These are phyloP conservation scores for Sclerotinia glacialis DNA, from an alignment of 2,329 filamentous ascomycete species.

Conservation along the genomic window DNA sequence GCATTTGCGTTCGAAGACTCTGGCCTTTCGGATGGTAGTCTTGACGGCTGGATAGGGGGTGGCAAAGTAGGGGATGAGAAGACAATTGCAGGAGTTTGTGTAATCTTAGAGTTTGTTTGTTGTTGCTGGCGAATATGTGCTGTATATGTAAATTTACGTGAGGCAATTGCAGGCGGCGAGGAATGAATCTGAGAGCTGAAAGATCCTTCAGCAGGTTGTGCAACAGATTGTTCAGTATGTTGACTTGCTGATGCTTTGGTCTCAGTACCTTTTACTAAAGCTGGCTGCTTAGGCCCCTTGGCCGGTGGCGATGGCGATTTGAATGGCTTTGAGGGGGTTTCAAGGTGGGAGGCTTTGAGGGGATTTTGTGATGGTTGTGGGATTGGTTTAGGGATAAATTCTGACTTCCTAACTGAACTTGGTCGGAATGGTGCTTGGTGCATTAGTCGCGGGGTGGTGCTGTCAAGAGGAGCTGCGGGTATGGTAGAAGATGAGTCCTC, in stretches of 20 bases:
- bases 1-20: slow-evolving; percentile 18
- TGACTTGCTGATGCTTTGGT: background rate
- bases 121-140: slow-evolving; percentile 35
- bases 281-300: slow-evolving; percentile 16
- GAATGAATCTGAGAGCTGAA: slow-evolving; percentile 35
- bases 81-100: slow-evolving; percentile 37
- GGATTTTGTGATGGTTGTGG: background rate
- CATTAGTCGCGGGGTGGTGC: slow-evolving; percentile 26
- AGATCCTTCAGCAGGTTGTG: slow-evolving; percentile 24
- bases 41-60: slow-evolving; percentile 31
- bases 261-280: background rate
- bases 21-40: slow-evolving; percentile 23
- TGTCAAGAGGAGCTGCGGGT: slow-evolving; percentile 24
- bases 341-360: slow-evolving; percentile 17
- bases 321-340: slow-evolving; percentile 35
- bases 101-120: slow-evolving; percentile 29
- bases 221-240: background rate
- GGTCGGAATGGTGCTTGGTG: slow-evolving; percentile 23
- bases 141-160: slow-evolving; percentile 36
- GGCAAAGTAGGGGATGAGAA: slow-evolving; percentile 40
- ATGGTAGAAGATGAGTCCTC: slow-evolving; percentile 35
- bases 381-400: background rate
- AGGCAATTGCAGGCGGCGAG: slow-evolving; percentile 36
- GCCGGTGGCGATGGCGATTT: slow-evolving; percentile 36
- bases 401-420: slow-evolving; percentile 3